Evolutionary conservation across 441 rosid genomes (phyloP).

Genomic region (Erodium chrysanthum): DNA sequence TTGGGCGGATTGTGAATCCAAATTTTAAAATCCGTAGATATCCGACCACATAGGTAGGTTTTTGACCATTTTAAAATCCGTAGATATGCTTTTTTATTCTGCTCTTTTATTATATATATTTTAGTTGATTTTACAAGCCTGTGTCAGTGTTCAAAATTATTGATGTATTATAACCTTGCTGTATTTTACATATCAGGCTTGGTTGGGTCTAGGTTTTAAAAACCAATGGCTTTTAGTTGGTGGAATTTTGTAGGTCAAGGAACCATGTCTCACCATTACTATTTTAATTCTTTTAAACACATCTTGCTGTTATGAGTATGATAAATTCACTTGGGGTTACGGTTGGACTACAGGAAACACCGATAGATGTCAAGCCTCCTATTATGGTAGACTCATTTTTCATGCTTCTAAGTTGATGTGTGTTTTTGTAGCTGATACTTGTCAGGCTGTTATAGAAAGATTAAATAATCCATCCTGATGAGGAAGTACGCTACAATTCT

Average conservation of each 20-base stretch:
- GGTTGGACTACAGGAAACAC: conserved; percentile 38
- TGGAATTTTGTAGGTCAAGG: neutral
- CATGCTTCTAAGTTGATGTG: conserved; percentile 15
- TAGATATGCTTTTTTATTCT: conserved; percentile 6
- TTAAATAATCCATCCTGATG: conserved; percentile 35
- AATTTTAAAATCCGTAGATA: no score
- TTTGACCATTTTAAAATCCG: no score
- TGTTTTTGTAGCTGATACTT: conserved; percentile 26
- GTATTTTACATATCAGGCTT: neutral
- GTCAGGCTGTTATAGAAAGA: conserved; percentile 27
- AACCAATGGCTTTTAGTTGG: neutral
- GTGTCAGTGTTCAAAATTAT: neutral
- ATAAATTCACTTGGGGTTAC: conserved; percentile 14
- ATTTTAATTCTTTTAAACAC: neutral
- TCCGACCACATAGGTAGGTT: no score
- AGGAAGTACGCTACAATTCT: conserved; percentile 30
- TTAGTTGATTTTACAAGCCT: neutral
- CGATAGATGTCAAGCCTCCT: conserved; percentile 46
- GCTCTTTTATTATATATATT: neutral
- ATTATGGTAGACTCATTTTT: conserved; percentile 11
- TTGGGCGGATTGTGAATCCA: no score
- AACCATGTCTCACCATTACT: neutral
- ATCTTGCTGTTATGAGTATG: conserved; percentile 8
- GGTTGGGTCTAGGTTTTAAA: neutral
- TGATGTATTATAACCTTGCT: neutral